Conservation (phyloP, 441 rosid species). For the Biscutella laevigata region DNA sequence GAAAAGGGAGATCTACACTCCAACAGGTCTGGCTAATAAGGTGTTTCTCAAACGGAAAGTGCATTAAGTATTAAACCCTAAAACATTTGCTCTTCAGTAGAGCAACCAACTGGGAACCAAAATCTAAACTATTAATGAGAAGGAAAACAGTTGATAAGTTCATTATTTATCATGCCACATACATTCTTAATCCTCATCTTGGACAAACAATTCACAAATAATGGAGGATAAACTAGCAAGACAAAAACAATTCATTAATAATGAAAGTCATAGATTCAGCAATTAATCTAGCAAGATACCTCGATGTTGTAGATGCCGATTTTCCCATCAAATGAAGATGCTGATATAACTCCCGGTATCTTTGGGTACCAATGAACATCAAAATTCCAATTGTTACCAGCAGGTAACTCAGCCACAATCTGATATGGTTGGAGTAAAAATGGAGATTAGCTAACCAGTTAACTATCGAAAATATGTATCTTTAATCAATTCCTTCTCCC, state of each 20-base stretch:
- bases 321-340: conserved; percentile 98
- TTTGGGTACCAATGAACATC: conserved; percentile 98
- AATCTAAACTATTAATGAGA: background rate
- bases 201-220: background rate
- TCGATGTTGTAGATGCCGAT: conserved; percentile 91
- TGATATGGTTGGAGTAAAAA: conserved; percentile 25
- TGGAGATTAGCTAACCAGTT: conserved; percentile 1
- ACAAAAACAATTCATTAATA: too few relatives aligned
- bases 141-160: background rate
- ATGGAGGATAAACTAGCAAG: background rate
- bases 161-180: background rate
- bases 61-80: conserved; percentile 1
- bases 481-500: background rate
- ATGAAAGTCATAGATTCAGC: too few relatives aligned
- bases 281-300: conserved; percentile 60
- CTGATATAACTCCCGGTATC: conserved; percentile 93
- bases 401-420: conserved; percentile 91
- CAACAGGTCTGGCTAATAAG: conserved; percentile 7
- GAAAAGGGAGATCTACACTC: background rate
- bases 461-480: background rate
- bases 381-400: conserved; percentile 96
- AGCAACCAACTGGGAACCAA: background rate
- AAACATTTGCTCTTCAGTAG: conserved; percentile 1
- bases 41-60: background rate
- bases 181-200: background rate